These are phyloP conservation scores for Globisporangium barbulae DNA, from an alignment of 352 stramenopile species.

Conservation along the genomic window DNA sequence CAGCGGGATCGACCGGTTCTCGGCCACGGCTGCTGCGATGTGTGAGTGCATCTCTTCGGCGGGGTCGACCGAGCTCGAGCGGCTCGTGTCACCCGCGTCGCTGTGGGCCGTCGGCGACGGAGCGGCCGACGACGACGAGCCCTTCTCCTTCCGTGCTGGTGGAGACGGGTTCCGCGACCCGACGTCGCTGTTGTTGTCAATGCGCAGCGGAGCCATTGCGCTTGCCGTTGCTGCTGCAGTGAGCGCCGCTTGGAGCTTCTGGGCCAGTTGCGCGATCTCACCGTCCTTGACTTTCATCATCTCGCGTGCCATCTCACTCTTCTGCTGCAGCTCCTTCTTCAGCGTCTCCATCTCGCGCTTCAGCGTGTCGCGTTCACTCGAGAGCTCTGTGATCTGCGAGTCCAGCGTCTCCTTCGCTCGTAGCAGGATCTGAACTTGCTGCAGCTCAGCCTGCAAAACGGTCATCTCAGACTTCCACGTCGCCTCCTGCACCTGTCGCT, in stretches of 20 bases:
- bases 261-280: conserved; percentile 44
- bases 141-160: conserved; percentile 32
- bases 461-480: conserved; percentile 29
- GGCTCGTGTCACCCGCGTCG: conserved; percentile 32
- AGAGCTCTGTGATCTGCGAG: conserved; percentile 34
- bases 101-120: conserved; percentile 38
- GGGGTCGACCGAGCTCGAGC: conserved; percentile 20
- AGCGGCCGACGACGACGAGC: conserved; percentile 26
- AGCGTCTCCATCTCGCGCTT: conserved; percentile 26
- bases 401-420: conserved; percentile 29
- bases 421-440: conserved; percentile 22
- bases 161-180: conserved; percentile 20
- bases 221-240: conserved; percentile 22
- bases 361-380: conserved; percentile 30
- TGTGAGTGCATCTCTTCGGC: conserved; percentile 33
- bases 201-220: not conserved
- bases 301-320: conserved; percentile 37
- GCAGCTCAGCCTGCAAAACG: conserved; percentile 32
- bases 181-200: conserved; percentile 20
- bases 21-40: conserved; percentile 37
- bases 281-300: conserved; percentile 49
- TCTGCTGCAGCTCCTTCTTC: conserved; percentile 33
- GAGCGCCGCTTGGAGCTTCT: conserved; percentile 43
- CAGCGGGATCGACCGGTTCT: conserved; percentile 44
- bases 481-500: conserved; percentile 26